These are phyloP conservation scores for Agroathelia rolfsii DNA, from an alignment of 1,284 basidiomycete species.

Conservation along the genomic window DNA sequence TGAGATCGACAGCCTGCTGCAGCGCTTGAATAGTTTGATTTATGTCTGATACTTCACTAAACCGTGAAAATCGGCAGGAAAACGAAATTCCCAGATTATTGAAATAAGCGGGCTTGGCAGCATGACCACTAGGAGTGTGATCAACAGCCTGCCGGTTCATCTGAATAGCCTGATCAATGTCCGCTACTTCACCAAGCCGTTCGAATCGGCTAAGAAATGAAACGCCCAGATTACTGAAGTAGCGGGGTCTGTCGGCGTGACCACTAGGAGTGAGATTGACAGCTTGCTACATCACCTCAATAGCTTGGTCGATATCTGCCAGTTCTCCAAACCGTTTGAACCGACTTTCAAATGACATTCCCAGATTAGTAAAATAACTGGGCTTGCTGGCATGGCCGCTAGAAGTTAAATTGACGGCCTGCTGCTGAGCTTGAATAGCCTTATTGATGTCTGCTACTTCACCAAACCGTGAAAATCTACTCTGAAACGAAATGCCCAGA, in stretches of 20 bases:
- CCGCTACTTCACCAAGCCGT: constrained; percentile 6
- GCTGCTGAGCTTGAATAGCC: constrained; percentile 4
- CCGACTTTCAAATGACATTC: constrained; percentile 11
- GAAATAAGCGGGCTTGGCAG: constrained; percentile 3
- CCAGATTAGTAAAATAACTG: constrained; percentile 13
- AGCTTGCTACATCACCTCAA: constrained; percentile 1
- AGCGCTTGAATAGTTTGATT: no score
- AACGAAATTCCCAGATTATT: constrained; percentile 6
- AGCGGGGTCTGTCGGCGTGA: constrained; percentile 1
- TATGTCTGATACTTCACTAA: no score
- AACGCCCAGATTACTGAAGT: constrained; percentile 7
- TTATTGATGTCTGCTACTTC: constrained; percentile 10
- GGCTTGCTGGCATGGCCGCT: constrained; percentile 2
- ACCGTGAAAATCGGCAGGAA: no score
- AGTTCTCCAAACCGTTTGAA: constrained; percentile 10
- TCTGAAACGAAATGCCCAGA: constrained; percentile 14
- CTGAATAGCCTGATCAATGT: constrained; percentile 9
- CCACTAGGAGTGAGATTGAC: constrained; percentile 4
- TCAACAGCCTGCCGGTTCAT: constrained; percentile 2
- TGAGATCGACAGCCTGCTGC: no score
- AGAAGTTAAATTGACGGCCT: constrained; percentile 7
- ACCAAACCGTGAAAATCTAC: constrained; percentile 9
- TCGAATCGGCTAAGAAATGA: constrained; percentile 7
- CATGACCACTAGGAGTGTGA: constrained; percentile 7
- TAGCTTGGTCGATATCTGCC: no score